These are phyloP conservation scores for Nicotiana benthamiana DNA, from an alignment of 257 asterid genomes.

Conservation along the genomic window DNA sequence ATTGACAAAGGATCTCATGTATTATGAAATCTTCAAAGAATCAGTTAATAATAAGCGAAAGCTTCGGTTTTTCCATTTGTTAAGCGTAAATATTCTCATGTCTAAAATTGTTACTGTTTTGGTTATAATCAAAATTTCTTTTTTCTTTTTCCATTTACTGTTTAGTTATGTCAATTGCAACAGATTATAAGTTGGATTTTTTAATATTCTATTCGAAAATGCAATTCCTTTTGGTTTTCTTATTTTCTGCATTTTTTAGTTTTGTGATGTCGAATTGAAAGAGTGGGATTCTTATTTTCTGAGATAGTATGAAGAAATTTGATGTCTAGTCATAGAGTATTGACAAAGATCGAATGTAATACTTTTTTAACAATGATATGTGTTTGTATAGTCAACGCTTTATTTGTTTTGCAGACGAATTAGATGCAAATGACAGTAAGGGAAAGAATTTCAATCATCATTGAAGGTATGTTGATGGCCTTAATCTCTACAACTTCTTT, in stretches of 20 bases:
- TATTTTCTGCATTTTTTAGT: background rate
- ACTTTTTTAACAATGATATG: too few species aligned
- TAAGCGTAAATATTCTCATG: constrained; percentile 8
- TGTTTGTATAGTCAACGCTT: too few species aligned
- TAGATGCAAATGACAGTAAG: too few species aligned
- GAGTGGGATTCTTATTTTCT: background rate
- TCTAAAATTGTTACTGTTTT: background rate
- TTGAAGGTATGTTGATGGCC: too few species aligned
- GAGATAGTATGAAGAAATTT: background rate
- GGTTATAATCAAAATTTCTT: background rate
- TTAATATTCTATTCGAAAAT: background rate
- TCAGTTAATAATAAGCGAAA: constrained; percentile 8
- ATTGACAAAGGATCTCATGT: too few species aligned
- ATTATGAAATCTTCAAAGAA: background rate
- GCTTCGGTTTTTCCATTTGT: constrained; percentile 18
- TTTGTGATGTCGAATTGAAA: background rate
- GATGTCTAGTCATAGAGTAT: too few species aligned
- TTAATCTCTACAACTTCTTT: too few species aligned
- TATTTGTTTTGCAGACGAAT: too few species aligned
- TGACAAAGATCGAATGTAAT: too few species aligned
- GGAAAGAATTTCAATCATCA: too few species aligned
- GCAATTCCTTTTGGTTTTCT: background rate
- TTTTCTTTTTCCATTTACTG: background rate
- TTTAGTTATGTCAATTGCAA: background rate
- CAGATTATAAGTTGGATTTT: background rate